A percentile compares a stretch with the other conserved stretches of the same genome.
Conservation (phyloP, 1,139 yeast species). For the Sugiyamaella paludigena region DNA sequence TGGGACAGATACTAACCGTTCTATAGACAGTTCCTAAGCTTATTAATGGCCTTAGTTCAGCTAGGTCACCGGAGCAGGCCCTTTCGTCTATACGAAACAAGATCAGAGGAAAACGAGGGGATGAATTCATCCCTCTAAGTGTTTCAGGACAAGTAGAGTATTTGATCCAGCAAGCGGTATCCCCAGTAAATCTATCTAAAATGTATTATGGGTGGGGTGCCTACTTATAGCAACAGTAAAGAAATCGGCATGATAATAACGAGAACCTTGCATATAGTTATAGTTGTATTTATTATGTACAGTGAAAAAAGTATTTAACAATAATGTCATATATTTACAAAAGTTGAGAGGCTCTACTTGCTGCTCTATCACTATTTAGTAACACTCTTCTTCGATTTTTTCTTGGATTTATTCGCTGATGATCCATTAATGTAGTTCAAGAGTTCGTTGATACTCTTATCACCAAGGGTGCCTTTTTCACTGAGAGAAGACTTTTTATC, state of each 20-base stretch:
- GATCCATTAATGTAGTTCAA: conserved; percentile 38
- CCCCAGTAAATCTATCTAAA: conserved; percentile 64
- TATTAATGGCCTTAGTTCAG: conserved; percentile 32
- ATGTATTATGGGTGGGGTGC: conserved; percentile 98
- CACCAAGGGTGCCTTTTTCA: conserved; percentile 24
- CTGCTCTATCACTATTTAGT: not conserved
- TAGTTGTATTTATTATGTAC: conserved; percentile 3
- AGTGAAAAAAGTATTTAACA: not conserved
- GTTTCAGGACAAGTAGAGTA: conserved; percentile 92
- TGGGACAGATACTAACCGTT: not conserved
- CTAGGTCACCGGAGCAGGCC: conserved; percentile 59
- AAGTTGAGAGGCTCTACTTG: not conserved
- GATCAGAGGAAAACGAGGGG: conserved; percentile 78
- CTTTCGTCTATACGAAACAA: conserved; percentile 72
- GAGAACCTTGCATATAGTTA: not conserved
- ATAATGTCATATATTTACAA: not conserved
- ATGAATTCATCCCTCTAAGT: conserved; percentile 83
- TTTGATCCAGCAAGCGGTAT: conserved; percentile 78
- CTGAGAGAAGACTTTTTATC: conserved; percentile 1
- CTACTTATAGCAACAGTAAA: too few species aligned
- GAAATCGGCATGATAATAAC: conserved; percentile 2
- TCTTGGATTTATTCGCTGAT: conserved; percentile 15
- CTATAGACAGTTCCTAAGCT: conserved; percentile 5
- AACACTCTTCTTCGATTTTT: conserved; percentile 14
- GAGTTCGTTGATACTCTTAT: conserved; percentile 36